Percentiles rank a stretch among this genome's conserved stretches.
Conservation (phyloP, 768 basidiomycete genomes). For the Pilatotrama ljubarskyi region DNA sequence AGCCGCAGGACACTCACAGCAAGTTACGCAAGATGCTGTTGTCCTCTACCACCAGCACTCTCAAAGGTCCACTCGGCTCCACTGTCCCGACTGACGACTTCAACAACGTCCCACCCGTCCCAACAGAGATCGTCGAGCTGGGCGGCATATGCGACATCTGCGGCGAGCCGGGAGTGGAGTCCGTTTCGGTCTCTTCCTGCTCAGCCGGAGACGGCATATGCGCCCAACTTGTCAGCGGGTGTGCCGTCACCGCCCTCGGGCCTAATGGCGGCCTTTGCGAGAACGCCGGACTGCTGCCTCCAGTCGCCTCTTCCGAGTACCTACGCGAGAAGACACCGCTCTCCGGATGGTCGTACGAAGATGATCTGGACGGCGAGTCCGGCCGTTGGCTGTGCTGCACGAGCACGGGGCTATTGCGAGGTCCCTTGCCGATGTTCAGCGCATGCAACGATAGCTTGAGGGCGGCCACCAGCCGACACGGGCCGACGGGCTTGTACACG, state of each 20-base stretch:
- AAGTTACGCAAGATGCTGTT: constrained; percentile 83
- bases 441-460: constrained; percentile 65
- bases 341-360: constrained; percentile 6
- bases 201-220: constrained; percentile 37
- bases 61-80: constrained; percentile 46
- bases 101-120: constrained; percentile 65
- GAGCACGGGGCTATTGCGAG: constrained; percentile 29
- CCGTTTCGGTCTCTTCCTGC: constrained; percentile 32
- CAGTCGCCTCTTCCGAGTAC: constrained; percentile 48
- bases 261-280: constrained; percentile 53
- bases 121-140: constrained; percentile 52
- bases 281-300: not conserved
- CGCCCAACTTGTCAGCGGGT: constrained; percentile 42
- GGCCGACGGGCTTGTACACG: constrained; percentile 87
- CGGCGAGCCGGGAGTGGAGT: constrained; percentile 20
- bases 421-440: constrained; percentile 45
- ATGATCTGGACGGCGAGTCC: constrained; percentile 4
- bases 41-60: constrained; percentile 88
- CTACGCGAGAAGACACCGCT: constrained; percentile 32
- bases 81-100: constrained; percentile 62
- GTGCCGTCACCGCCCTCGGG: constrained; percentile 51
- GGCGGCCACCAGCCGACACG: constrained; percentile 64
- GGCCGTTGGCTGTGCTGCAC: constrained; percentile 3
- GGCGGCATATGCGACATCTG: constrained; percentile 24
- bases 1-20: constrained; percentile 52